phyloP scores from a whole-genome alignment of 345 rosid genomes.

The Sonneratia caseolaris region DNA sequence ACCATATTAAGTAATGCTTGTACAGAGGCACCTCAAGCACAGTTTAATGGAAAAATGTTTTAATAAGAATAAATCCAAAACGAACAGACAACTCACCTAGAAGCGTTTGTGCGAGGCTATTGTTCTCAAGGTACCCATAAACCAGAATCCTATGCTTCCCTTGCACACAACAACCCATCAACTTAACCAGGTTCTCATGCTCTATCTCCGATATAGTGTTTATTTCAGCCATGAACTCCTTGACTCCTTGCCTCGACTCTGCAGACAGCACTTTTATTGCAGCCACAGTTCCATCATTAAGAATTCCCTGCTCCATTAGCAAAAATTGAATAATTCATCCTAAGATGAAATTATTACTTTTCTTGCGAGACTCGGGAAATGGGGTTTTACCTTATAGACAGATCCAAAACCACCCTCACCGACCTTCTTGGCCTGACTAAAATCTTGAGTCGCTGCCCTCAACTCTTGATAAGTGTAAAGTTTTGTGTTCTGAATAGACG shows the following conservation, averaged over 20 bases:
- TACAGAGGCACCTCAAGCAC: too few relatives aligned
- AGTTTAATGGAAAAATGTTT: too few relatives aligned
- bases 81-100: not conserved
- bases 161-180: constrained; percentile 11
- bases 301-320: not conserved
- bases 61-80: too few relatives aligned
- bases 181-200: constrained; percentile 9
- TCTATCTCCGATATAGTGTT: not conserved
- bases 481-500: constrained; percentile 8
- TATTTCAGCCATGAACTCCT: constrained; percentile 5
- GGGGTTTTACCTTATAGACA: constrained; percentile 3
- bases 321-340: not conserved
- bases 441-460: constrained; percentile 1
- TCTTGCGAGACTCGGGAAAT: too few relatives aligned
- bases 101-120: constrained; percentile 5
- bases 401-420: constrained; percentile 13
- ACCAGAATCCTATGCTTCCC: constrained; percentile 7
- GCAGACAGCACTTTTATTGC: constrained; percentile 7
- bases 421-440: constrained; percentile 2
- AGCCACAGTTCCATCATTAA: not conserved
- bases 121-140: constrained; percentile 5
- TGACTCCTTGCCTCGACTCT: constrained; percentile 2
- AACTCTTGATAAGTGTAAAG: constrained; percentile 4
- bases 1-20: too few relatives aligned
- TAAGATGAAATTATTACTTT: not conserved